Conservation (phyloP, 2,329 filamentous ascomycete genomes). For the Pseudocercospora musae region DNA sequence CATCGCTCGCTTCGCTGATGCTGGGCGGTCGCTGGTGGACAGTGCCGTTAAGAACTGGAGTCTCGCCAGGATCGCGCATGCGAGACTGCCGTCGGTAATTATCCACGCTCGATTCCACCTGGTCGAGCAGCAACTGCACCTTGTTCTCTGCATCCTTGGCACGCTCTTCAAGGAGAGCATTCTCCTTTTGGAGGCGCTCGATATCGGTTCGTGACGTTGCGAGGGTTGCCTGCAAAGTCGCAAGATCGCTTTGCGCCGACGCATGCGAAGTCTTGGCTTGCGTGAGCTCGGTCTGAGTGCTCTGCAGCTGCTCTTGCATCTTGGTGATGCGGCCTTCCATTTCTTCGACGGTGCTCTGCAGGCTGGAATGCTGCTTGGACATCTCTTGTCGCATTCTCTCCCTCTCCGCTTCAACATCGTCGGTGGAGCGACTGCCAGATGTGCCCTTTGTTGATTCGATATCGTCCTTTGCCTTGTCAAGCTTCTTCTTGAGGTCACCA, state of each 20-base stretch:
- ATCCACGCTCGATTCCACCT: constrained; percentile 90
- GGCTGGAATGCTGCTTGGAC: constrained; percentile 63
- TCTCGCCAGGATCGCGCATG: constrained; percentile 30
- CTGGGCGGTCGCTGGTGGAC: constrained; percentile 44
- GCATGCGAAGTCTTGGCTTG: constrained; percentile 53
- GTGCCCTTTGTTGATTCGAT: constrained; percentile 26
- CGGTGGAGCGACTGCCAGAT: constrained; percentile 39
- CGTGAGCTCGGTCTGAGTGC: constrained; percentile 67
- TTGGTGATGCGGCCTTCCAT: constrained; percentile 69
- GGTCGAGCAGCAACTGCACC: constrained; percentile 86
- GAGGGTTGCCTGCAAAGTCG: constrained; percentile 43
- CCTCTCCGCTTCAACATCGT: constrained; percentile 74
- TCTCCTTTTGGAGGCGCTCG: constrained; percentile 79
- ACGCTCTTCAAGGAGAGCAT: constrained; percentile 73
- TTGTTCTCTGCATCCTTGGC: constrained; percentile 89
- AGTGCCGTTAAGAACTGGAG: constrained; percentile 30
- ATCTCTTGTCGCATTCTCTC: constrained; percentile 65
- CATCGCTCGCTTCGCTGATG: constrained; percentile 41
- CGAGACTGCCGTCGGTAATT: constrained; percentile 80
- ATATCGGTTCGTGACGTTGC: constrained; percentile 61
- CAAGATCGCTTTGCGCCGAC: constrained; percentile 48
- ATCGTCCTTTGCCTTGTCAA: constrained; percentile 47
- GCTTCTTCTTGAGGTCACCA: constrained; percentile 72
- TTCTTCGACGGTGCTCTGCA: constrained; percentile 61
- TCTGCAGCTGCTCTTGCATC: constrained; percentile 67